Evolutionary conservation across 2,329 filamentous ascomycete genomes (phyloP), one percentile per base, ranked within the genome.

Genomic region (Penicillium sp.): DNA sequence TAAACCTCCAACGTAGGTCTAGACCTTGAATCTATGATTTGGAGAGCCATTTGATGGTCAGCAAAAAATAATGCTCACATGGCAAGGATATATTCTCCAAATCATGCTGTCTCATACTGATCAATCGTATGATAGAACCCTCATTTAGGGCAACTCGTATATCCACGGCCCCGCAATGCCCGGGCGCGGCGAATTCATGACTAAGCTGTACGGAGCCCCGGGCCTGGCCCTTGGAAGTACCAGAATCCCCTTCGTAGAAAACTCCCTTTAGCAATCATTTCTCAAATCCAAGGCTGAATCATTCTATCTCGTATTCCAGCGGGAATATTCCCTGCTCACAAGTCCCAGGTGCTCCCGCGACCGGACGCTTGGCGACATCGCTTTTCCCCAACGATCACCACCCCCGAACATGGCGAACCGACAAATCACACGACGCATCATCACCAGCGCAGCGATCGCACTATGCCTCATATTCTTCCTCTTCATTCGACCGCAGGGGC

Each of bases 401-500:
- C 31, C 14, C 31, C 46, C 50, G 44, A 53, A 44, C 52, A 75
- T 76, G 73, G 70, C 70, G 22, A 68, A 66, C 55, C 73, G 72
- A 37, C 72, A 74, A 56, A 68, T 73, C 37, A 69, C 70, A 42
- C 70, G 73, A 51, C 69, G 72, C 31, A 68, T 76, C 47, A 58
- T 72, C 43, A 64, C 73, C 55, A 70, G 72, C 62, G 67, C 65
- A 35, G 60, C 61, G 10, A 63, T 71, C 26, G 56, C 70, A 16
- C 51, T 74, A 29, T 72, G 72, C 48, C 57, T 76, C 24, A 59
- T 75, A 24, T 72, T 75, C 43, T 65, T 76, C 49, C 61, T 76
- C 51, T 75, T 75, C 48, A 63, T 76, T 44, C 68, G 68, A 34
- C 73, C 72, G 11, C 65, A 72, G 51, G 71, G 70, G 6, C 74